Percentiles rank a stretch among this genome's conserved stretches.
Conservation (phyloP, 371 early-diverging fungal species). For the Mortierella sp. region DNA sequence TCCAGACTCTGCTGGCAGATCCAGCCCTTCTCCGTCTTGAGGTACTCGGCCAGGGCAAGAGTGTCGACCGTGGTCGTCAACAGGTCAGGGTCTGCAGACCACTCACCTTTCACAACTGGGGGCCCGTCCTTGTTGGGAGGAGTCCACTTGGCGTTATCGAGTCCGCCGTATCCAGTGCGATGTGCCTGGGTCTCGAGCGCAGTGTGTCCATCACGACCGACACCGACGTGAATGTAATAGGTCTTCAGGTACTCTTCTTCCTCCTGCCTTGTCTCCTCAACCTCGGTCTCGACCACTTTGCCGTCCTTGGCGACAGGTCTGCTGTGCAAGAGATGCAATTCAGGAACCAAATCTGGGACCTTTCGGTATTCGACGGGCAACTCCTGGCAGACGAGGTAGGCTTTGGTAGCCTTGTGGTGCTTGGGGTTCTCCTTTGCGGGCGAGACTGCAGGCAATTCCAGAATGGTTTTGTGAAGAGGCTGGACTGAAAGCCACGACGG, state of each 20-base stretch:
- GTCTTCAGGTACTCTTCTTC: constrained; percentile 32
- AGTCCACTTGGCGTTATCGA: constrained; percentile 45
- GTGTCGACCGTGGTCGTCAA: constrained; percentile 52
- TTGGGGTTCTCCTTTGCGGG: constrained; percentile 11
- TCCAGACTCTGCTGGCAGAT: constrained; percentile 48
- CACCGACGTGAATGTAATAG: constrained; percentile 56
- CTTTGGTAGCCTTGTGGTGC: constrained; percentile 34
- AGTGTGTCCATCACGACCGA: constrained; percentile 44
- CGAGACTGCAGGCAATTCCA: constrained; percentile 30
- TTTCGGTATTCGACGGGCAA: constrained; percentile 56
- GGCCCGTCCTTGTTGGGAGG: constrained; percentile 34
- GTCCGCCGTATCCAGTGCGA: constrained; percentile 42
- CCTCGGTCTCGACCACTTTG: neutral
- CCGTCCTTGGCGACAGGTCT: neutral
- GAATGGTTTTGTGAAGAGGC: constrained; percentile 30
- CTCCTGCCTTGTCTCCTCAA: neutral
- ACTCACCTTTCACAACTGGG: constrained; percentile 33
- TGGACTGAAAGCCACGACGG: constrained; percentile 53
- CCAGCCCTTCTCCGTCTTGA: constrained; percentile 43
- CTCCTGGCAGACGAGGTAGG: constrained; percentile 42
- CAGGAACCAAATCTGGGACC: constrained; percentile 46
- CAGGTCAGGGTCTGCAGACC: constrained; percentile 34
- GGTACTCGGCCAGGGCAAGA: constrained; percentile 40
- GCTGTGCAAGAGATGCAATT: constrained; percentile 30
- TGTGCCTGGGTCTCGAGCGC: constrained; percentile 51